Evolutionary conservation across 495 filamentous ascomycete genomes (phyloP), one percentile per base, ranked within the genome.

Genomic region (Neurospora sp.): DNA sequence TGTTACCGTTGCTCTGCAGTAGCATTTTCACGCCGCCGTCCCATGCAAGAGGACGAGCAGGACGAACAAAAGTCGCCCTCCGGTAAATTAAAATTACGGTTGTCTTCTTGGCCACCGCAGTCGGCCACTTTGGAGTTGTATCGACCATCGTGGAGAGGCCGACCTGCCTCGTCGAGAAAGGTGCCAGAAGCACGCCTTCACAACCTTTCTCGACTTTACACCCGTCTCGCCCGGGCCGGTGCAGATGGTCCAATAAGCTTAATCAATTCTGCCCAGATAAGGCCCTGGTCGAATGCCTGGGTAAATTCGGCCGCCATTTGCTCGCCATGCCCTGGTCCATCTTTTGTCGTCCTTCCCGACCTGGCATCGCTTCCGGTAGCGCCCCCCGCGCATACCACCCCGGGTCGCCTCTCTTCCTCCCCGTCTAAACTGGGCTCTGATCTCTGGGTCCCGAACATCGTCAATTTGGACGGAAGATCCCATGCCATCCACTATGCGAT

Each of bases 81-180:
- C 48, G 48, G 48, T 61, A 31, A 61, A 61, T 61, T 31, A 61
- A 31, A 61, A 61, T 61, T 61, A 61, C 22, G 48, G 12, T 1
- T 61, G 5, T 31, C 48, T 14, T 61, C 48, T 61, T 61, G 48
- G 22, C 22, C 48, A 61, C 22, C 48, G 48, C 48, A 61, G 12
- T 61, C 48, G 48, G 48, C 22, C 48, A 61, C 48, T 61, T 31
- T 61, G 22, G 12, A 61, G 48, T 61, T 61, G 48, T 61, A 61
- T 31, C 48, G 22, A 61, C 48, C 48, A 31, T 61, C 48, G 48
- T 31, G 22, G 22, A 31, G 48, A 16, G 76, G 69, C 70, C 74
- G 73, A 76, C 76, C 77, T 79, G 78, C 78, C 79, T 73, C 74
- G 39, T 77, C 79, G 72, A 77, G 78, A 70, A 72, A 74, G 71